Conservation (phyloP, 1,284 basidiomycete genomes). For the Exobasidium rhododendri region DNA sequence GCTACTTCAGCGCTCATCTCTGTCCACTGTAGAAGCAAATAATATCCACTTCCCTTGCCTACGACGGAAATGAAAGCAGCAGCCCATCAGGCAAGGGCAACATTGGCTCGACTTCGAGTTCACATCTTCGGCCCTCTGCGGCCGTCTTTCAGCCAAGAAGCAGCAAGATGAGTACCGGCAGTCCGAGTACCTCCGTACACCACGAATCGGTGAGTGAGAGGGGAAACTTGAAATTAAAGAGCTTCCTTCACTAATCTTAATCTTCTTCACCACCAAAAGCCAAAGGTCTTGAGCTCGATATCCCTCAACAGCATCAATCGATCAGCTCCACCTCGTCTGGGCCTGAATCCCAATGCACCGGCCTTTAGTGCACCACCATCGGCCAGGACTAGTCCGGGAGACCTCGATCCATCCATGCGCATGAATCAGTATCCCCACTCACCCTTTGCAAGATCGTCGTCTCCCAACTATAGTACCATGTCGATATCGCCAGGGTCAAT, state of each 20-base stretch:
- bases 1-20: too few relatives aligned
- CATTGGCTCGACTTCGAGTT: not conserved
- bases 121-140: not conserved
- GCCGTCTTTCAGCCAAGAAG: not conserved
- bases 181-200: too few relatives aligned
- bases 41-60: too few relatives aligned
- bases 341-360: not conserved
- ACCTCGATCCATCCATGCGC: not conserved
- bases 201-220: not conserved
- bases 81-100: too few relatives aligned
- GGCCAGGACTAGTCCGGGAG: not conserved
- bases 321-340: not conserved
- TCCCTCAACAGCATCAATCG: not conserved
- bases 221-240: too few relatives aligned
- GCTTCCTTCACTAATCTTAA: too few relatives aligned
- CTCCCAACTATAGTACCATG: not conserved
- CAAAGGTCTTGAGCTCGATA: not conserved
- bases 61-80: too few relatives aligned
- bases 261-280: too few relatives aligned
- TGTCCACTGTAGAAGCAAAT: too few relatives aligned
- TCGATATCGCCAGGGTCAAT: not conserved
- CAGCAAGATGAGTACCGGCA: not conserved
- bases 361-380: not conserved
- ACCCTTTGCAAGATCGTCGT: not conserved
- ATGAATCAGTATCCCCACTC: not conserved